Percentiles rank a stretch among this genome's conserved stretches.
phyloP scores from a whole-genome alignment of 164 flowering plant species.

The Magnolia officinalis region DNA sequence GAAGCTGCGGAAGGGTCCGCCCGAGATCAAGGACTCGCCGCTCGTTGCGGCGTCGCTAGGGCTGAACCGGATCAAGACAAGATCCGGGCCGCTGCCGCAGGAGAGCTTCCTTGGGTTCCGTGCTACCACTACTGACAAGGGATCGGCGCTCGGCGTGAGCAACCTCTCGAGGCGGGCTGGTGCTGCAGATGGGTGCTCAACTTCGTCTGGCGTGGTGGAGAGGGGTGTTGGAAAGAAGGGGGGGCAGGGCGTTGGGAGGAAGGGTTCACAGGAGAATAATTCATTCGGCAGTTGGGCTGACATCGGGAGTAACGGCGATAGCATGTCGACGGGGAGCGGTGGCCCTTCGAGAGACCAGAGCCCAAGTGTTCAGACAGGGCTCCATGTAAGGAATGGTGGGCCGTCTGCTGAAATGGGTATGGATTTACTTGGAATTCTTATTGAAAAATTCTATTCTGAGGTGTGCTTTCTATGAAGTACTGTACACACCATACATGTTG shows the following conservation, averaged over 20 bases:
- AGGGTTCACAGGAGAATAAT: conserved; percentile 21
- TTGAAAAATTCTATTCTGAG: neutral
- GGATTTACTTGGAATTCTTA: conserved; percentile 1
- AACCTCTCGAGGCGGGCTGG: conserved; percentile 8
- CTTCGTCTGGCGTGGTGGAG: conserved; percentile 2
- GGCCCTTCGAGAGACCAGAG: conserved; percentile 51
- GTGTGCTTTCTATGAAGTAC: neutral
- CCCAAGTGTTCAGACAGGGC: conserved; percentile 37
- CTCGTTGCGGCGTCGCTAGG: conserved; percentile 84
- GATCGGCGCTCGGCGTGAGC: conserved; percentile 9
- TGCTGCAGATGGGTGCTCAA: conserved; percentile 1
- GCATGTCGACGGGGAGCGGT: conserved; percentile 44
- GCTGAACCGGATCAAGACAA: conserved; percentile 82
- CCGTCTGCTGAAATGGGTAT: conserved; percentile 31
- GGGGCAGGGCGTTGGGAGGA: neutral
- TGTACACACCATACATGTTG: neutral
- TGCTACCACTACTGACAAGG: neutral
- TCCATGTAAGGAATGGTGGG: conserved; percentile 45
- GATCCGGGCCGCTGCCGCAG: conserved; percentile 96
- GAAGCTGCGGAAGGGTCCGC: conserved; percentile 8
- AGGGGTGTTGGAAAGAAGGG: conserved; percentile 4
- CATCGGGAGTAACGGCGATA: conserved; percentile 42
- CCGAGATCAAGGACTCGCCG: conserved; percentile 48
- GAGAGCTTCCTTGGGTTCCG: conserved; percentile 69
- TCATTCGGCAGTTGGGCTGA: conserved; percentile 24